These are phyloP conservation scores for Neurospora sp. DNA, from an alignment of 495 filamentous ascomycete species.

Conservation along the genomic window DNA sequence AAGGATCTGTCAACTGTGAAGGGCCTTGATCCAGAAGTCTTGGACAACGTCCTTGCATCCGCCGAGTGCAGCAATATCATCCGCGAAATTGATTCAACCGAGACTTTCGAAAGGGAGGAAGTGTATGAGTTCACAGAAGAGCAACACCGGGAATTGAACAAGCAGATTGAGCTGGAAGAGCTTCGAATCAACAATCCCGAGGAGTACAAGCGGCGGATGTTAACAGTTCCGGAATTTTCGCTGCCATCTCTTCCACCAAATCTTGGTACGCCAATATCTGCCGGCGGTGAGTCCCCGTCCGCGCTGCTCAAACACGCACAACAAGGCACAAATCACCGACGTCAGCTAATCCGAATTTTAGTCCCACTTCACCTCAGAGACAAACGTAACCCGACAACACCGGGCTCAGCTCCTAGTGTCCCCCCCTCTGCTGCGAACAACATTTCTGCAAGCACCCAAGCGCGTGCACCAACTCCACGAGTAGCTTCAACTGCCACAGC, in stretches of 20 bases:
- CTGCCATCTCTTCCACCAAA: neutral
- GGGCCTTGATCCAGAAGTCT: slow-evolving; percentile 52
- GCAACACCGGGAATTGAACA: slow-evolving; percentile 21
- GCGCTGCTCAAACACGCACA: neutral
- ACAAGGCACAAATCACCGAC: neutral
- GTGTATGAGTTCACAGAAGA: slow-evolving; percentile 25
- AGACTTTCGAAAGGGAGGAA: slow-evolving; percentile 38
- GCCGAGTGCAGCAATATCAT: slow-evolving; percentile 13
- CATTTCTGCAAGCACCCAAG: neutral
- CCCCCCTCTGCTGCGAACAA: neutral
- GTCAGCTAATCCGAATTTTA: slow-evolving; percentile 4
- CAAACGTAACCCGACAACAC: neutral
- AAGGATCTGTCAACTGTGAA: slow-evolving; percentile 40
- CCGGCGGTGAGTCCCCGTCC: slow-evolving; percentile 6
- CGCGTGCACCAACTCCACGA: neutral
- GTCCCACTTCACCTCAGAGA: slow-evolving; percentile 6
- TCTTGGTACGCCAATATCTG: neutral
- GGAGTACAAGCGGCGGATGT: slow-evolving; percentile 10
- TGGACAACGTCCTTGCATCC: slow-evolving; percentile 54
- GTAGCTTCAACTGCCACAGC: neutral
- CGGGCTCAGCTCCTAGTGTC: neutral
- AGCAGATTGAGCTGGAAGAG: slow-evolving; percentile 17
- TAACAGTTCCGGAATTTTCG: neutral
- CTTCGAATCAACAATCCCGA: slow-evolving; percentile 17
- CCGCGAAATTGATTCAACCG: slow-evolving; percentile 26